Base-by-base conservation (phyloP, 192 early-diverging fungal species). In the Anaeromyces robustus region DNA sequence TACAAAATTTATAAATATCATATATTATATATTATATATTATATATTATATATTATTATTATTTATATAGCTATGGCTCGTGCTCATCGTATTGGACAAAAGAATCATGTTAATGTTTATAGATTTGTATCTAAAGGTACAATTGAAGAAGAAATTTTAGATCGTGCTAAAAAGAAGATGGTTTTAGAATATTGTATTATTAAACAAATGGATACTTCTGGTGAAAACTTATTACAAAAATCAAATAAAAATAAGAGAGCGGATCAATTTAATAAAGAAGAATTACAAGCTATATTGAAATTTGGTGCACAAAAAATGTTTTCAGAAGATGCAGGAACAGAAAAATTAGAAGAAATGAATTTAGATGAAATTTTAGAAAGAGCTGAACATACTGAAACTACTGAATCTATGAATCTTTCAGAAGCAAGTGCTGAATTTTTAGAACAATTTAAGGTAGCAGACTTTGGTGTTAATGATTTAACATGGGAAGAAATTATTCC, bases 221-320 rank as follows among this genome's bases (percentile, higher is more conserved):
- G 96, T 0, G 88, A 91, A 85, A 91, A 90, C 81, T 87, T 94
- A 52, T 83, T 93, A 80, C 88, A 87, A 37, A 83, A 86, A 81
- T 86, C 87, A 82, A 85, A 81, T 22, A 86, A 84, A 9, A 22
- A 39, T 83, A 29, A 68, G 19, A 16, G n/a, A 13, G 78, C 68
- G 0, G 29, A 78, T 31, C 39, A 81, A 81, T 82, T 96, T 78
- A 90, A 91, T 41, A 92, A 90, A 59, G 95, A 96, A 77, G 98
- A 99, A 85, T 89, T 99, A 78, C 89, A 94, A 26, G 92, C 95
- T 1, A 96, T 99, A 79, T 90, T 99, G 79, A 98, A 99, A 85
- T 99, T 99, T 86, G 98, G 98, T 14, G 98, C 97, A 0, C 92
- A 95, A 88, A 97, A 97, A 81, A 92, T 99, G 89, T 99, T 99